These are phyloP conservation scores for Pseudocercospora cruenta DNA, from an alignment of 2,329 filamentous ascomycete species.

Conservation along the genomic window DNA sequence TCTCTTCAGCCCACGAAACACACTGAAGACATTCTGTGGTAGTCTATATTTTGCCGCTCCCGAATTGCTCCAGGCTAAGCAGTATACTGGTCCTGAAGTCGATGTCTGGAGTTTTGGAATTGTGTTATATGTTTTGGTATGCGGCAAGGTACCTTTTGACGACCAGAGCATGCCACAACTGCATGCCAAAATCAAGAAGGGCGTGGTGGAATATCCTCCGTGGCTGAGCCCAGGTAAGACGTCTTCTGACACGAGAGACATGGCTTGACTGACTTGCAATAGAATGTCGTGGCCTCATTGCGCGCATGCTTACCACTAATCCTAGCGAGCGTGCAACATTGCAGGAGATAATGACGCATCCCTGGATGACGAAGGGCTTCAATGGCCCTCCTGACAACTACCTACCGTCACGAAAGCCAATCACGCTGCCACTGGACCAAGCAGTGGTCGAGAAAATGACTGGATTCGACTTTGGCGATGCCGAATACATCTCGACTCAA, in stretches of 20 bases:
- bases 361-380: conserved; percentile 95
- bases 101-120: conserved; percentile 99
- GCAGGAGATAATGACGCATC: conserved; percentile 89
- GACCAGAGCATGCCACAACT: conserved; percentile 99
- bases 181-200: conserved; percentile 98
- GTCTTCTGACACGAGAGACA: background rate
- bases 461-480: conserved; percentile 92
- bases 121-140: conserved; percentile 94
- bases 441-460: conserved; percentile 92
- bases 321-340: conserved; percentile 84
- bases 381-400: conserved; percentile 85
- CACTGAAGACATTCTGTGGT: conserved; percentile 95
- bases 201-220: conserved; percentile 89
- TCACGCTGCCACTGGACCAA: conserved; percentile 81
- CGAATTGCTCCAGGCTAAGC: conserved; percentile 87
- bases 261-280: conserved; percentile 14
- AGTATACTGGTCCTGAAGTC: conserved; percentile 94
- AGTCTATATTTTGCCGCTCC: conserved; percentile 97
- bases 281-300: conserved; percentile 95
- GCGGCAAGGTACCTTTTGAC: conserved; percentile 97
- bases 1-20: conserved; percentile 80
- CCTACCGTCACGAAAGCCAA: conserved; percentile 77
- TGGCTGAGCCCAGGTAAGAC: conserved; percentile 84
- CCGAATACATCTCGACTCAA: conserved; percentile 80
- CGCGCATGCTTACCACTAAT: conserved; percentile 94